A percentile compares a stretch with the other conserved stretches of the same genome.
These are phyloP conservation scores for Lolium perenne DNA, from an alignment of 176 grass and related monocot species.

Conservation along the genomic window DNA sequence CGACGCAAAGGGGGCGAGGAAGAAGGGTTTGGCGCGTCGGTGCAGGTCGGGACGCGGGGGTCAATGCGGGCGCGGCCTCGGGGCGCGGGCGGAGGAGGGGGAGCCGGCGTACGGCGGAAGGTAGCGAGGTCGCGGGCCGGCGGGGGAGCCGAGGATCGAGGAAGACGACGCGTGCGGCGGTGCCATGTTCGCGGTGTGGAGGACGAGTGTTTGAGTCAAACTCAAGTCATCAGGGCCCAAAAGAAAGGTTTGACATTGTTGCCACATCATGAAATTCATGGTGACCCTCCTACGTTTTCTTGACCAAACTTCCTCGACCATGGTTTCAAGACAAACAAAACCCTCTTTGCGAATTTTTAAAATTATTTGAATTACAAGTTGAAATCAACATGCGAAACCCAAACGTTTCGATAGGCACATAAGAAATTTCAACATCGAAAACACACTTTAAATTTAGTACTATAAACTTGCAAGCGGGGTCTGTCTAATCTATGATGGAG, in stretches of 20 bases:
- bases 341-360: neutral
- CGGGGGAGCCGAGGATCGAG: conserved; percentile 33
- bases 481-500: neutral
- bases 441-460: too few species aligned
- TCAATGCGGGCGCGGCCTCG: conserved; percentile 50
- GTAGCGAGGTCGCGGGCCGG: conserved; percentile 38
- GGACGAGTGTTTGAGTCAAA: conserved; percentile 50
- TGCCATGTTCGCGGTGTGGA: conserved; percentile 25
- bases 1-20: conserved; percentile 49
- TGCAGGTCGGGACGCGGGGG: conserved; percentile 25
- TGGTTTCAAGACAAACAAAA: neutral
- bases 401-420: neutral
- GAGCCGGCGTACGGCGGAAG: conserved; percentile 58
- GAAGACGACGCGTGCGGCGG: conserved; percentile 27
- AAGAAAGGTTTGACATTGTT: conserved; percentile 11
- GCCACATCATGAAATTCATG: neutral
- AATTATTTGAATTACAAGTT: neutral
- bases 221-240: conserved; percentile 32
- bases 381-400: neutral
- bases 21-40: conserved; percentile 10
- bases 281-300: neutral
- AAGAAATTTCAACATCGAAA: neutral
- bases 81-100: neutral
- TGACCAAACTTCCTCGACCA: neutral
- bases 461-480: neutral